phyloP scores from a whole-genome alignment of 306 rosid genomes.

The Hippophae rhamnoides region DNA sequence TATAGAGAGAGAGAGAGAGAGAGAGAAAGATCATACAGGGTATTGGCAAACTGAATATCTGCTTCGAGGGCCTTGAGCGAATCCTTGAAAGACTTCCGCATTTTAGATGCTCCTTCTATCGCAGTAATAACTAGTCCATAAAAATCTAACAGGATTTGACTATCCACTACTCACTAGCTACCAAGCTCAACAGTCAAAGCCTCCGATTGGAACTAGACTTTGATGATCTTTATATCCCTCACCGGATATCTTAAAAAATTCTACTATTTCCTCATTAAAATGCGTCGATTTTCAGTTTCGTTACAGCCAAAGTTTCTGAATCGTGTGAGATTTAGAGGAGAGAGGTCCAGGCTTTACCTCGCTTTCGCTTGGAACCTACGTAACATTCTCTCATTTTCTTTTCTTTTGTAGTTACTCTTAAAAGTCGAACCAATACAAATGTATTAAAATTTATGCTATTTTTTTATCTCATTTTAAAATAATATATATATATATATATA shows the following conservation, averaged over 20 bases:
- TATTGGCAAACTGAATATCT: conserved; percentile 80
- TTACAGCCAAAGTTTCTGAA: background rate
- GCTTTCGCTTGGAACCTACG: conserved; percentile 62
- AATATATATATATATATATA: too few species aligned
- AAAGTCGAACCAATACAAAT: background rate
- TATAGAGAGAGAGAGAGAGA: too few species aligned
- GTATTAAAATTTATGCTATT: too few species aligned
- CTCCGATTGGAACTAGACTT: background rate
- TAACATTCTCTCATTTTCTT: conserved; percentile 4
- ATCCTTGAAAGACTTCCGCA: conserved; percentile 84
- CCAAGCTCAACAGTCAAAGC: background rate
- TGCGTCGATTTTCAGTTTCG: background rate
- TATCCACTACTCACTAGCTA: conserved; percentile 7
- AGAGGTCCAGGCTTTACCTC: conserved; percentile 25
- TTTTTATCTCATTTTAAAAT: too few species aligned
- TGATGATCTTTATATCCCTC: background rate
- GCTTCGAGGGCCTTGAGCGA: conserved; percentile 92
- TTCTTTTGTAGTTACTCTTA: background rate
- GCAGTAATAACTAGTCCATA: conserved; percentile 3
- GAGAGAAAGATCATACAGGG: conserved; percentile 38
- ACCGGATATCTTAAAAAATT: background rate
- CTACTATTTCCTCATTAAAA: background rate
- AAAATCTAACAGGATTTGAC: background rate
- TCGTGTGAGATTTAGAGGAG: conserved; percentile 3
- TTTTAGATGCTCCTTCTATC: conserved; percentile 20